Evolutionary conservation across 2,329 filamentous ascomycete genomes (phyloP).

Genomic region (Atkinsonella hypoxylon): DNA sequence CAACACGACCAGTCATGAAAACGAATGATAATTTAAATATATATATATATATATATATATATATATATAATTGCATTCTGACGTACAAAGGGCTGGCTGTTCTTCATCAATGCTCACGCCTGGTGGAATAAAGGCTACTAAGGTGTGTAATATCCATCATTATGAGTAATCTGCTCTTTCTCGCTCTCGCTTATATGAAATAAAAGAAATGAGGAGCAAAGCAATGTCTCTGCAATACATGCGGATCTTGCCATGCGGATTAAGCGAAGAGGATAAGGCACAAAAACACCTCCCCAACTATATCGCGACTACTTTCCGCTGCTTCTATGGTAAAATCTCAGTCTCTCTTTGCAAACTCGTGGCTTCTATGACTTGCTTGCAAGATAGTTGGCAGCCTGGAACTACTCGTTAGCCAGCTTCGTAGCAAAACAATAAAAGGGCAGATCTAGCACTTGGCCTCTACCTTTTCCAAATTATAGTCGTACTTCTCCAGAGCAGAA

Average conservation of each 20-base stretch:
- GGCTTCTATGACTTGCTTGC: conserved; percentile 37
- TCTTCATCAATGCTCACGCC: not conserved
- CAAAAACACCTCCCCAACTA: not conserved
- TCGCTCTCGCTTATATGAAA: not conserved
- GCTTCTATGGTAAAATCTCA: not conserved
- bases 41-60: too few species aligned
- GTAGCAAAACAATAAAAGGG: not conserved
- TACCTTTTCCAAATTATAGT: conserved; percentile 94
- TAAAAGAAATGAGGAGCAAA: not conserved
- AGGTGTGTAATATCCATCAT: not conserved
- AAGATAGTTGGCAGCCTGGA: conserved; percentile 41
- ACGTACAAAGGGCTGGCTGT: not conserved
- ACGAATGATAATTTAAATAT: too few species aligned
- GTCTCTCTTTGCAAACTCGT: not conserved
- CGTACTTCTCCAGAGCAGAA: conserved; percentile 78
- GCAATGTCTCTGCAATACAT: not conserved
- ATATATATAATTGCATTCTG: not conserved
- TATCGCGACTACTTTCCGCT: not conserved
- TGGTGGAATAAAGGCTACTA: not conserved
- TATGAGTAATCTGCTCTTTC: not conserved
- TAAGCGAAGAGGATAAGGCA: not conserved
- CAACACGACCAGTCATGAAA: too few species aligned
- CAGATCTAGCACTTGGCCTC: conserved; percentile 17
- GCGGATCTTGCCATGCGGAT: too few species aligned
- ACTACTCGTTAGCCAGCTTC: conserved; percentile 8